A percentile compares a stretch with the other conserved stretches of the same genome.
Conservation (phyloP, 169 alveolate genomes). For the Plasmodium berghei region DNA sequence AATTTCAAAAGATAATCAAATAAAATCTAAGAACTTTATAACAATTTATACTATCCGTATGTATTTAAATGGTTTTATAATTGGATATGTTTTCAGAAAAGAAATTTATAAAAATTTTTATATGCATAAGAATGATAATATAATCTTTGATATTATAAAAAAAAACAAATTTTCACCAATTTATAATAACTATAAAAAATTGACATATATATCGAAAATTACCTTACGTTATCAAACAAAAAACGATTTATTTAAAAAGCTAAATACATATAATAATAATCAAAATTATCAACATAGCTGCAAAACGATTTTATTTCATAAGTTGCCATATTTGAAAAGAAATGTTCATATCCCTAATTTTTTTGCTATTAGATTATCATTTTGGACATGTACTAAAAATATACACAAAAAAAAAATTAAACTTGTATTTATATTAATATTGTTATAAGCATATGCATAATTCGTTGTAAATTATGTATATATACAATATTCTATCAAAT, state of each 20-base stretch:
- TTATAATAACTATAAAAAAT: neutral
- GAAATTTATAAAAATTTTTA: slow-evolving; percentile 47
- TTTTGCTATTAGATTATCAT: slow-evolving; percentile 48
- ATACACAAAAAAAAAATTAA: neutral
- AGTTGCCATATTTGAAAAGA: slow-evolving; percentile 16
- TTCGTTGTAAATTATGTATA: neutral
- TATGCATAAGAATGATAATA: slow-evolving; percentile 48
- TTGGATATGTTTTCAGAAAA: slow-evolving; percentile 61
- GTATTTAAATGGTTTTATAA: slow-evolving; percentile 71
- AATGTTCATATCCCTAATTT: slow-evolving; percentile 42
- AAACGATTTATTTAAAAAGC: slow-evolving; percentile 12
- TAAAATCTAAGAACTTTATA: slow-evolving; percentile 45
- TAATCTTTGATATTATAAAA: slow-evolving; percentile 37
- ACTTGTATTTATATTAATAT: neutral
- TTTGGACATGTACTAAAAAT: slow-evolving; percentile 61
- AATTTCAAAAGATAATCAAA: slow-evolving; percentile 37
- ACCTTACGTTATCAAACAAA: slow-evolving; percentile 8
- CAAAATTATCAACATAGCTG: neutral
- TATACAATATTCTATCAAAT: neutral
- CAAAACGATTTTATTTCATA: slow-evolving; percentile 7
- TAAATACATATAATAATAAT: slow-evolving; percentile 3
- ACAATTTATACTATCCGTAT: slow-evolving; percentile 68
- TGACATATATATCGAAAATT: neutral
- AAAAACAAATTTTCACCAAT: slow-evolving; percentile 1
- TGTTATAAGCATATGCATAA: neutral